Evolutionary conservation across 2,329 filamentous ascomycete genomes (phyloP).

Genomic region (Zymoseptoria passerinii): DNA sequence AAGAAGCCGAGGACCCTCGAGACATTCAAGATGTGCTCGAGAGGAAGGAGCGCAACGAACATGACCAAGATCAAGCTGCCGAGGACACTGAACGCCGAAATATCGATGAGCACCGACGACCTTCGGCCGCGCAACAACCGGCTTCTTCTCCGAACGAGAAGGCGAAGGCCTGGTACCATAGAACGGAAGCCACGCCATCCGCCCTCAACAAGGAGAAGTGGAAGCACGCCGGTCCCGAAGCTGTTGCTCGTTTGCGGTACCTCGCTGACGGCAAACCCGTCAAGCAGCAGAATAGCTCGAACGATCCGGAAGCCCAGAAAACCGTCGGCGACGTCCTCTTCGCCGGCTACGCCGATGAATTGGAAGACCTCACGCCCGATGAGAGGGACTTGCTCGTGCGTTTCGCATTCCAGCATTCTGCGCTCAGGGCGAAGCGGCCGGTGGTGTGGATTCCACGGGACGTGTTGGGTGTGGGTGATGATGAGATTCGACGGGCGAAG

Average conservation of each 20-base stretch:
- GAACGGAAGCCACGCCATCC: conserved; percentile 4
- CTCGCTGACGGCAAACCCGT: conserved; percentile 16
- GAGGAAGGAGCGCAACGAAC: conserved; percentile 9
- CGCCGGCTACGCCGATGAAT: conserved; percentile 79
- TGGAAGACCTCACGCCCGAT: conserved; percentile 86
- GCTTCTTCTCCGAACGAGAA: conserved; percentile 1
- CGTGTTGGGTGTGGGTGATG: conserved; percentile 80
- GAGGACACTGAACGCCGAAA: conserved; percentile 7
- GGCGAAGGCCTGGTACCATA: conserved; percentile 8
- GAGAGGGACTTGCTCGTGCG: conserved; percentile 79
- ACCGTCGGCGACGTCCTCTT: conserved; percentile 72
- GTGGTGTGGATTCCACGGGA: conserved; percentile 93
- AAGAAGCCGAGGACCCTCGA: conserved; percentile 16
- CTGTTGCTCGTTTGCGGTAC: conserved; percentile 16
- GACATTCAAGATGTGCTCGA: conserved; percentile 21
- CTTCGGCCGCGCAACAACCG: not conserved
- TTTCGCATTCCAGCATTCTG: conserved; percentile 84
- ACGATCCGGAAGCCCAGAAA: conserved; percentile 53
- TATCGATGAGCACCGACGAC: conserved; percentile 32
- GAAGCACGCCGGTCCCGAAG: conserved; percentile 16
- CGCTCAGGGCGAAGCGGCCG: conserved; percentile 73
- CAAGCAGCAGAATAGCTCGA: not conserved
- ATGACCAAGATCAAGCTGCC: conserved; percentile 29
- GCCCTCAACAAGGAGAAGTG: conserved; percentile 10
- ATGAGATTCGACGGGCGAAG: conserved; percentile 74